Evolutionary conservation across 371 early-diverging fungal species (phyloP).

Genomic region (Syncephalastrum racemosum): DNA sequence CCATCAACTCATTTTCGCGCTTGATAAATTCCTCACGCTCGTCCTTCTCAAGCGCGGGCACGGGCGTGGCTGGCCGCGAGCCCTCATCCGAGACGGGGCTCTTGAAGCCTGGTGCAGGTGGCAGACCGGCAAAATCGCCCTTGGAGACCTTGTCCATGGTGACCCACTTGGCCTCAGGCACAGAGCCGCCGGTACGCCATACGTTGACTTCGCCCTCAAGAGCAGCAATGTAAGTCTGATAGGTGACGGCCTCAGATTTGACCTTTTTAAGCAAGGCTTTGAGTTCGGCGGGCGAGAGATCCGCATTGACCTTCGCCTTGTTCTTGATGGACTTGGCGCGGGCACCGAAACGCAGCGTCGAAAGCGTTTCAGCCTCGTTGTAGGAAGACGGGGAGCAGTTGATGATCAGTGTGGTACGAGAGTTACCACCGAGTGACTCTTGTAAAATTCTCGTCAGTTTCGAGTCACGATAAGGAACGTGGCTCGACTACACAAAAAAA

Average conservation of each 20-base stretch:
- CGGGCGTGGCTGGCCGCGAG: constrained; percentile 79
- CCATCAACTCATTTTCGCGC: constrained; percentile 91
- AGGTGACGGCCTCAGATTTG: constrained; percentile 75
- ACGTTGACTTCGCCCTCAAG: constrained; percentile 83
- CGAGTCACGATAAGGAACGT: constrained; percentile 98
- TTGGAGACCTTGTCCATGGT: constrained; percentile 64
- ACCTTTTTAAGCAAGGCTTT: constrained; percentile 87
- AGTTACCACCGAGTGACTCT: constrained; percentile 97
- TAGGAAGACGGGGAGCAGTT: constrained; percentile 95
- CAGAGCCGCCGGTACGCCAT: constrained; percentile 85
- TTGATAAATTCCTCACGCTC: constrained; percentile 91
- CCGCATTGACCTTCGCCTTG: constrained; percentile 96
- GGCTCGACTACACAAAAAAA: constrained; percentile 65
- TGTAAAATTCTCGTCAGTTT: constrained; percentile 98
- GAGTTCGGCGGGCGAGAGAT: constrained; percentile 88
- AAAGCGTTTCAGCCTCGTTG: constrained; percentile 94
- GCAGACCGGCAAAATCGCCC: constrained; percentile 44
- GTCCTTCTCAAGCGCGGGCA: constrained; percentile 73
- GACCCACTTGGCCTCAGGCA: constrained; percentile 73
- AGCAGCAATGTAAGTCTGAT: constrained; percentile 76
- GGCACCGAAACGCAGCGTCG: constrained; percentile 96
- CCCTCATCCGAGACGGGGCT: constrained; percentile 39
- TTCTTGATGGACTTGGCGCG: constrained; percentile 98
- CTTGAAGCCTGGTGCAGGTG: constrained; percentile 53
- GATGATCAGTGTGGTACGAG: constrained; percentile 94